These are phyloP conservation scores for Sungouiozyma intestinalis DNA, from an alignment of 805 yeast species.

Conservation along the genomic window DNA sequence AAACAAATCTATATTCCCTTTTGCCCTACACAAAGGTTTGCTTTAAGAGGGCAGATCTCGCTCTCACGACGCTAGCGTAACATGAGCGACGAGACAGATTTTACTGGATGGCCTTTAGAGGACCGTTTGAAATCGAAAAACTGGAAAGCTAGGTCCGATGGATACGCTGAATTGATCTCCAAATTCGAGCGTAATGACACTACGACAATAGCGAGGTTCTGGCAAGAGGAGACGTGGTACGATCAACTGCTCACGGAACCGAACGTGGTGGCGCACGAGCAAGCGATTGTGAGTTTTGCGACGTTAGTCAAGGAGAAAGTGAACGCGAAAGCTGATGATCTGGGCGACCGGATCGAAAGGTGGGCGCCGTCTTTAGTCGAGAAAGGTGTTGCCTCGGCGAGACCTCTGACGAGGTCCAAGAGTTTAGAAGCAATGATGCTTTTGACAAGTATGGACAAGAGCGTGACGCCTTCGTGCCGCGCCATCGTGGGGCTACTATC, in stretches of 20 bases:
- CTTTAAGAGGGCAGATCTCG: too few relatives aligned
- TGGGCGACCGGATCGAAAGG: background rate
- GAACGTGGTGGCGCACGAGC: constrained; percentile 88
- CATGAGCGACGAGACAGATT: constrained; percentile 47
- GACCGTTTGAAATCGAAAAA: constrained; percentile 59
- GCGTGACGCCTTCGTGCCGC: constrained; percentile 53
- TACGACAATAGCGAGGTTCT: constrained; percentile 21
- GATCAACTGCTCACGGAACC: constrained; percentile 58
- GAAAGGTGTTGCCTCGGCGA: constrained; percentile 67
- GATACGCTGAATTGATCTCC: constrained; percentile 57
- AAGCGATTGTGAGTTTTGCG: constrained; percentile 39
- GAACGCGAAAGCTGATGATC: background rate
- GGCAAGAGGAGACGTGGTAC: constrained; percentile 43
- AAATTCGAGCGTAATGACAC: constrained; percentile 35
- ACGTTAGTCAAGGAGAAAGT: background rate
- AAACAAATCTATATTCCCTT: too few relatives aligned
- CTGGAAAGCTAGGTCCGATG: constrained; percentile 82
- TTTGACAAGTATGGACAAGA: constrained; percentile 55
- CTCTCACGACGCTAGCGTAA: too few relatives aligned
- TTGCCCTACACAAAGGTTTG: too few relatives aligned
- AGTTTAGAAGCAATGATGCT: constrained; percentile 52
- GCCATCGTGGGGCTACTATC: constrained; percentile 48
- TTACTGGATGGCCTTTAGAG: constrained; percentile 48
- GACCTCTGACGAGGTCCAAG: constrained; percentile 62
- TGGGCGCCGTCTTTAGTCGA: constrained; percentile 46